Conservation (phyloP, 2,329 filamentous ascomycete species). For the Paracamarosporium sp. region DNA sequence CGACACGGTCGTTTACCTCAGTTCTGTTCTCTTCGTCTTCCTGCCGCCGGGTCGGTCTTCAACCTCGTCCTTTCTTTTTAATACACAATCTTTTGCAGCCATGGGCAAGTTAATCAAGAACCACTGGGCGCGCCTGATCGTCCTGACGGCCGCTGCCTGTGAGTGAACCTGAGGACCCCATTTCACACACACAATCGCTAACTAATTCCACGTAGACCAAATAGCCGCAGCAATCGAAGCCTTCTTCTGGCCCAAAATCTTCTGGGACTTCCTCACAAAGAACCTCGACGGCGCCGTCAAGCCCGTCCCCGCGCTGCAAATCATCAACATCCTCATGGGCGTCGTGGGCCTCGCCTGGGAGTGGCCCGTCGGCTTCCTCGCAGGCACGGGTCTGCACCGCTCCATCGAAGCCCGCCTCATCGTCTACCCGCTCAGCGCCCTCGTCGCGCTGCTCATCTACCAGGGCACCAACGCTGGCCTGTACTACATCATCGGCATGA, state of each 20-base stretch:
- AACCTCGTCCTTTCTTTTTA: slow-evolving; percentile 30
- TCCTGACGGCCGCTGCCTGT: slow-evolving; percentile 84
- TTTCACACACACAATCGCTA: not conserved
- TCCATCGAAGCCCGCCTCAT: slow-evolving; percentile 87
- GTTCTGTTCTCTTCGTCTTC: slow-evolving; percentile 20
- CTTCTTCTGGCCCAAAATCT: slow-evolving; percentile 99
- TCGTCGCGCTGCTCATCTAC: slow-evolving; percentile 81
- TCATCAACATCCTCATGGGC: slow-evolving; percentile 85
- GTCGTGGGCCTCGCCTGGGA: slow-evolving; percentile 83
- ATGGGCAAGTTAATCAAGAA: slow-evolving; percentile 99
- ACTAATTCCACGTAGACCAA: slow-evolving; percentile 70
- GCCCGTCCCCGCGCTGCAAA: slow-evolving; percentile 86
- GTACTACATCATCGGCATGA: slow-evolving; percentile 87
- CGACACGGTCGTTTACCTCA: slow-evolving; percentile 33
- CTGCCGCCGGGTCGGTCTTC: slow-evolving; percentile 34
- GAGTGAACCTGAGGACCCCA: slow-evolving; percentile 40
- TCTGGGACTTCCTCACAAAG: slow-evolving; percentile 95
- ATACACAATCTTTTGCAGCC: slow-evolving; percentile 25
- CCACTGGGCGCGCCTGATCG: slow-evolving; percentile 95
- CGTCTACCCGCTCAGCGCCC: slow-evolving; percentile 77
- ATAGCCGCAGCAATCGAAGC: slow-evolving; percentile 80
- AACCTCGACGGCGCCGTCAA: slow-evolving; percentile 86
- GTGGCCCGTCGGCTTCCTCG: slow-evolving; percentile 81
- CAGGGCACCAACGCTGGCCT: slow-evolving; percentile 91
- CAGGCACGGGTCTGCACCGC: slow-evolving; percentile 79